Evolutionary conservation across 148 eudicot genomes (phyloP), one percentile per base, ranked within the genome.

Genomic region (Suaeda aralocaspica): DNA sequence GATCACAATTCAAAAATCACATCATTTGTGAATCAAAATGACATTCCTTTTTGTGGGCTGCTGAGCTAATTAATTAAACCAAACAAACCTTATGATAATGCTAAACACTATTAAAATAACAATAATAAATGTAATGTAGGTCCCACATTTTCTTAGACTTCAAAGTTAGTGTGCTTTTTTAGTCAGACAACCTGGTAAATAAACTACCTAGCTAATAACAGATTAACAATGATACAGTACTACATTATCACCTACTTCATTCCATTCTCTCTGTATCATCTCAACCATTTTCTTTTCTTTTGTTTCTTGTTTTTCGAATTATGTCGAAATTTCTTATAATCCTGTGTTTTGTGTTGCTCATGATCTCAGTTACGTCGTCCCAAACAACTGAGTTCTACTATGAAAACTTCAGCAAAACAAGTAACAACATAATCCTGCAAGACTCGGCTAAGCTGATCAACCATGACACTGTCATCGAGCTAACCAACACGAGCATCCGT

Each of bases 401-500:
- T 31, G 30, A 67, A 15, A 65, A 74, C 60, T 74, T 74, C 64
- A 67, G 77, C 9, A 48, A 41, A 46, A 24, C 72, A 28, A 66
- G 59, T 1, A 67, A 18, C 67, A 48, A 5, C 8, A 67, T 67
- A 46, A 11, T 46, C 21, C 12, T 74, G 5, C 55, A 58, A 74
- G 67, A 36, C 29, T 46, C 77, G 18, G 49, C 77, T 24, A 59
- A 25, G 1, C n/a, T 74, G 19, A 28, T 73, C 19, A 55, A 64
- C 10, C 74, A 64, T 33, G 68, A 75, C 50, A 84, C 77, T n/a
- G 36, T 82, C 30, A 70, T 85, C 4, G 41, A 56, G 26, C 60
- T 84, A 21, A 84, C 88, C 60, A 82, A 85, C 58, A 65, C 69
- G 0, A 71, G 74, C 12, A 34, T 29, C 12, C 65, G 70, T 11